A percentile compares a stretch with the other conserved stretches of the same genome.
These are phyloP conservation scores for Cladobotryum protrusum DNA, from an alignment of 2,329 filamentous ascomycete species.

Conservation along the genomic window DNA sequence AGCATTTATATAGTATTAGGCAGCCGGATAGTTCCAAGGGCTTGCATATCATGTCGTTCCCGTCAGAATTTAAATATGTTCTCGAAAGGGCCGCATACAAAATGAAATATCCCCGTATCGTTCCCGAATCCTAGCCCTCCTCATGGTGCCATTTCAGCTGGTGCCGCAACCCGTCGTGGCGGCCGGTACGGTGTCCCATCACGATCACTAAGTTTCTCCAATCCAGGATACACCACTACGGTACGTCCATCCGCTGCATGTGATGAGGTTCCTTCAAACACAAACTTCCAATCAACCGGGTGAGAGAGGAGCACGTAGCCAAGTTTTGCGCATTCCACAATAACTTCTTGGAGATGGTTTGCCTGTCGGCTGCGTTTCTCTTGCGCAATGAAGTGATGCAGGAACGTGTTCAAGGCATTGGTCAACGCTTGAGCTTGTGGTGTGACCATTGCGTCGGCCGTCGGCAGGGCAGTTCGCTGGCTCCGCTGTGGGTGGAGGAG, in stretches of 20 bases:
- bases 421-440: constrained; percentile 26
- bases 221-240: constrained; percentile 23
- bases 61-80: too few relatives aligned
- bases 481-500: constrained; percentile 34
- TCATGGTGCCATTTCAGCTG: constrained; percentile 3
- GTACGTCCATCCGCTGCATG: constrained; percentile 3
- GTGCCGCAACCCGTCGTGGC: constrained; percentile 19
- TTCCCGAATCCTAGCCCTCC: neutral
- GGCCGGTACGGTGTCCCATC: constrained; percentile 19
- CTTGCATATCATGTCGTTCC: too few relatives aligned
- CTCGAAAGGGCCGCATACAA: too few relatives aligned
- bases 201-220: constrained; percentile 22
- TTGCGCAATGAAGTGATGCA: neutral
- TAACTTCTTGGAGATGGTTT: constrained; percentile 32
- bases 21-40: too few relatives aligned
- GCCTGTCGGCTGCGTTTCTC: neutral
- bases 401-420: neutral
- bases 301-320: constrained; percentile 39
- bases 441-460: constrained; percentile 22
- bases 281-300: constrained; percentile 32
- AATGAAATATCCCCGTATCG: too few relatives aligned
- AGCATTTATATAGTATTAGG: neutral
- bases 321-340: constrained; percentile 34
- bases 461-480: constrained; percentile 29
- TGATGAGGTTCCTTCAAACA: constrained; percentile 14